Conservation (phyloP, 768 basidiomycete genomes). For the Tephrocybe rancida region DNA sequence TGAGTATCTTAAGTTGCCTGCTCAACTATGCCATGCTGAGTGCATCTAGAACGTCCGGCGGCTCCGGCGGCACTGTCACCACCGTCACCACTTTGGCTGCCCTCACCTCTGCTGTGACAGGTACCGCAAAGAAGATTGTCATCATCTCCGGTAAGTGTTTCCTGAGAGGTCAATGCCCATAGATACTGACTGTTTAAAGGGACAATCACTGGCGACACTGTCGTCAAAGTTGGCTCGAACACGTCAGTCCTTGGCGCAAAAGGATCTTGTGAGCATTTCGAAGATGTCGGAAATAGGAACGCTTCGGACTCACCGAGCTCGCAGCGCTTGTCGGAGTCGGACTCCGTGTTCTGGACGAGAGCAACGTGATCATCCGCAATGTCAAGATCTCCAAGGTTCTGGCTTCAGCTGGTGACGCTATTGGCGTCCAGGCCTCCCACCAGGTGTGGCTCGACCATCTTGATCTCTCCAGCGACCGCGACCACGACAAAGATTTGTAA, state of each 20-base stretch:
- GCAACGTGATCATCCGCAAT: conserved; percentile 52
- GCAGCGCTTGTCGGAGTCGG: conserved; percentile 47
- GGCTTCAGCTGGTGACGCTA: conserved; percentile 45
- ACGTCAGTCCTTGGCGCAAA: conserved; percentile 42
- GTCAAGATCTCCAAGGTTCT: conserved; percentile 51
- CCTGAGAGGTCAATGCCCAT: not conserved
- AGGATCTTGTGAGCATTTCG: conserved; percentile 35
- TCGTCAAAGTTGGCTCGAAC: conserved; percentile 45
- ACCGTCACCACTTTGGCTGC: conserved; percentile 45
- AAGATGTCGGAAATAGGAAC: not conserved
- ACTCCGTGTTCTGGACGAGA: conserved; percentile 41
- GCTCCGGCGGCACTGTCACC: conserved; percentile 43
- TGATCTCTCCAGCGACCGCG: conserved; percentile 46
- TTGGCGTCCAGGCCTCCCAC: conserved; percentile 41
- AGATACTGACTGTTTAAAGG: conserved; percentile 23
- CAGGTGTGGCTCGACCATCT: conserved; percentile 50
- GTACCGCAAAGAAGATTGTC: conserved; percentile 42
- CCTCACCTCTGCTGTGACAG: conserved; percentile 42
- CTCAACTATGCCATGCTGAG: not conserved
- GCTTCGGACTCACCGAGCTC: not conserved
- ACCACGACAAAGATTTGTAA: conserved; percentile 39
- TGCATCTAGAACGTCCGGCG: conserved; percentile 40
- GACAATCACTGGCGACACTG: conserved; percentile 44
- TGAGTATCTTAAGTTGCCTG: conserved; percentile 17
- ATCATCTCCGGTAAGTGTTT: conserved; percentile 40